A percentile compares a stretch with the other conserved stretches of the same genome.
Conservation (phyloP, 2,329 filamentous ascomycete species). For the Trichoderma sp. region DNA sequence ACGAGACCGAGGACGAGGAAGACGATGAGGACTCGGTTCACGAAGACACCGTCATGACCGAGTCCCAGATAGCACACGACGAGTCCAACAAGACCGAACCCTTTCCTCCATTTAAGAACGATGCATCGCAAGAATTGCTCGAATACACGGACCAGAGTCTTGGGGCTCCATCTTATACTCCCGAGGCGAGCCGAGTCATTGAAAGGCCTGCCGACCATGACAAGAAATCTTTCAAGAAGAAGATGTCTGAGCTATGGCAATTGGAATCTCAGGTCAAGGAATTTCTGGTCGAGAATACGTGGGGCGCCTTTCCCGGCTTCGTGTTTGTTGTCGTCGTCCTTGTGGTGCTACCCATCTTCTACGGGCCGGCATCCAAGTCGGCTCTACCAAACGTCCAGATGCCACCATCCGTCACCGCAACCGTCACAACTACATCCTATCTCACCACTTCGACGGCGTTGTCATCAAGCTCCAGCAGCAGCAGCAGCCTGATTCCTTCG, state of each 20-base stretch:
- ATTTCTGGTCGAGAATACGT: slow-evolving; percentile 22
- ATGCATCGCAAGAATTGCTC: slow-evolving; percentile 38
- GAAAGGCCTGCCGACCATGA: slow-evolving; percentile 23
- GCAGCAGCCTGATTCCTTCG: slow-evolving; percentile 13
- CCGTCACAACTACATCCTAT: slow-evolving; percentile 24
- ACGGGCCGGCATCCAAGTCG: slow-evolving; percentile 26
- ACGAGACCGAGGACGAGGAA: slow-evolving; percentile 18
- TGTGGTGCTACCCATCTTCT: slow-evolving; percentile 29
- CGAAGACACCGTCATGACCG: slow-evolving; percentile 16
- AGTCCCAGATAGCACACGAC: slow-evolving; percentile 12
- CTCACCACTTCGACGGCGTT: slow-evolving; percentile 17
- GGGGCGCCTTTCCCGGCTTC: slow-evolving; percentile 26
- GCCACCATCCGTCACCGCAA: slow-evolving; percentile 23
- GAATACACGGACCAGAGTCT: slow-evolving; percentile 50
- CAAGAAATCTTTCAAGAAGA: slow-evolving; percentile 20
- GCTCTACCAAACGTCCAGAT: not conserved
- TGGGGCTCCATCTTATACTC: slow-evolving; percentile 41
- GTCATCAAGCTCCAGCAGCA: slow-evolving; percentile 17
- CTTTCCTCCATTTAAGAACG: slow-evolving; percentile 35
- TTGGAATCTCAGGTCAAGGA: slow-evolving; percentile 18
- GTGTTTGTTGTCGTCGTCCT: slow-evolving; percentile 27
- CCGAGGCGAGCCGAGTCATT: slow-evolving; percentile 33
- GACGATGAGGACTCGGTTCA: slow-evolving; percentile 19
- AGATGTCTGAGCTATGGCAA: slow-evolving; percentile 22
- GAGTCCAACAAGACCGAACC: slow-evolving; percentile 21